Evolutionary conservation across 2,329 filamentous ascomycete genomes (phyloP), one percentile per base, ranked within the genome.

Genomic region (Cytospora leucostoma): DNA sequence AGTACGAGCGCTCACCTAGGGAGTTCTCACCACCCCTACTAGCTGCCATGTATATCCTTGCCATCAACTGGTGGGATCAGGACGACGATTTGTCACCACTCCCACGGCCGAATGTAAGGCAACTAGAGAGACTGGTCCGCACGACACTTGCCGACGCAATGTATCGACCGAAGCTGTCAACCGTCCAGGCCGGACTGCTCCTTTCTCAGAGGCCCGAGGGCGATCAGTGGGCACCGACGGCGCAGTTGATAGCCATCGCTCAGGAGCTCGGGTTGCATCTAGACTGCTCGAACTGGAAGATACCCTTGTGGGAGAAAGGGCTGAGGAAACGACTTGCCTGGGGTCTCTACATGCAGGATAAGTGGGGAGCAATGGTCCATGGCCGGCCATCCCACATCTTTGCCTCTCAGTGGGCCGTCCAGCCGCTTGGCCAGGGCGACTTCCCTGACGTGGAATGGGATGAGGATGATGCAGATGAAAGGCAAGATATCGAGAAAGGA

Each of bases 321-420:
- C 74, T 89, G 19, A 77, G 87, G 15, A 84, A 84, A 68, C 76
- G 87, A 15, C 74, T 89, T 0, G 85, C 84, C 0, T 90, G 87
- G 87, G 86, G 82, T 2, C 72, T 88, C 0, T 89, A 82, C 66
- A 85, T 88, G 78, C 86, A 89, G 70, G 87, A 89, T 68, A 76
- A 84, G 75, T 96, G 93, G 93, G 91, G 90, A 17, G 88, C 92
- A 2, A 80, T 96, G 21, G 88, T 95, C 32, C 91, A 96, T 71
- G 92, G 92, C 54, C 88, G 92, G 12, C 93, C 92, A 0, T 95
- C 92, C 5, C 92, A 96, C 68, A 84, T 87, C 49, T 84, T 85
- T 67, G 74, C 79, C 21, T 77, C 81, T 54, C 86, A 96, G 74
- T 96, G 92, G 92, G 92, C 88, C 1, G 92, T 96, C 7, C 82